Evolutionary conservation across 1,284 basidiomycete species (phyloP), one percentile per base, ranked within the genome.

Genomic region (Rhodotorula sp.): DNA sequence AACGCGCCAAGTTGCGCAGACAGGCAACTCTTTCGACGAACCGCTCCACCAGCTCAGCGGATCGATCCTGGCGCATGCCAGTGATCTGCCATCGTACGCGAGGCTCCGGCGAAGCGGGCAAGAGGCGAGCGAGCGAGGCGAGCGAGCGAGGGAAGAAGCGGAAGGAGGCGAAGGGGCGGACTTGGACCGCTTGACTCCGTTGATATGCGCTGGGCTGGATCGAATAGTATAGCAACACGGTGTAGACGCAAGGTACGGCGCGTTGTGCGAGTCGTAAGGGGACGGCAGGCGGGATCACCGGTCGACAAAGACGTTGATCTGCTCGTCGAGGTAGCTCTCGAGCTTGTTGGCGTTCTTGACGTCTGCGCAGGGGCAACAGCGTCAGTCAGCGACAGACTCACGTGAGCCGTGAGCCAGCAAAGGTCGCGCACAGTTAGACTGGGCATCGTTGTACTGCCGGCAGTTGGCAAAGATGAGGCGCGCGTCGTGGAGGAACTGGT

Each of bases 381-480:
- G 22, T 34, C 57, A 55, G 53, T 56, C 2, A n/a, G n/a, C n/a
- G n/a, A n/a, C n/a, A n/a, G n/a, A n/a, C n/a, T n/a, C n/a, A n/a
- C n/a, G n/a, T n/a, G n/a, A n/a, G n/a, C n/a, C n/a, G n/a, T n/a
- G n/a, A n/a, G n/a, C n/a, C n/a, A n/a, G n/a, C n/a, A 26, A 28
- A 1, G 22, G 26, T 10, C 20, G 54, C 70, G 48, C 55, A 70
- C 73, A 99, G 57, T 91, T 87, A 31, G 90, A 89, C 51, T 85
- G 86, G 75, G 91, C 89, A 2, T 89, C 88, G 78, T 99, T 99
- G 82, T 96, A 99, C 62, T 85, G 80, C 66, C 89, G 85, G 81
- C 94, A 98, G 78, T 99, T 99, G 77, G 92, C 87, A 79, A 94
- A 94, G 65, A 99, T 87, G 62, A 94, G 83, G 74, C 88, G 86